phyloP scores from a whole-genome alignment of 768 basidiomycete species.

The Tulasnella sp. region DNA sequence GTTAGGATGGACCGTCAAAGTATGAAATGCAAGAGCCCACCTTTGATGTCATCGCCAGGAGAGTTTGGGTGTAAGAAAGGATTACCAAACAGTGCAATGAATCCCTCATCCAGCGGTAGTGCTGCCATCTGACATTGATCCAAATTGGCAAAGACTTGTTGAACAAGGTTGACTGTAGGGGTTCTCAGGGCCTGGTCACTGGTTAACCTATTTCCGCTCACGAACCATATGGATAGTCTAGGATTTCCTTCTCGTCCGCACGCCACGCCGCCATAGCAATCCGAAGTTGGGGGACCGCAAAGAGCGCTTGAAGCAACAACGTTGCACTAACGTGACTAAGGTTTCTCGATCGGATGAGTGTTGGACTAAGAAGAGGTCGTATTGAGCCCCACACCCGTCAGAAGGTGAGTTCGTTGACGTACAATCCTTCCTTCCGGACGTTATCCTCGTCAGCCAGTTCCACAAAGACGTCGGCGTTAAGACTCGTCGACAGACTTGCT shows the following conservation, averaged over 20 bases:
- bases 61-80: background rate
- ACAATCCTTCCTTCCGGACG: conserved; percentile 58
- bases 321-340: conserved; percentile 55
- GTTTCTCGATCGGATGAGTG: conserved; percentile 59
- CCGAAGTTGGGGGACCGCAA: conserved; percentile 67
- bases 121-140: background rate
- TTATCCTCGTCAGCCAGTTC: conserved; percentile 50
- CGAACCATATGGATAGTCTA: background rate
- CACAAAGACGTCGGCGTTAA: conserved; percentile 50
- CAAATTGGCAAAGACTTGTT: conserved; percentile 15
- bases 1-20: conserved; percentile 36
- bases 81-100: background rate
- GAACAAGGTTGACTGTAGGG: conserved; percentile 10
- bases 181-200: background rate
- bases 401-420: conserved; percentile 30
- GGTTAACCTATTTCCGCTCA: background rate
- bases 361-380: conserved; percentile 48
- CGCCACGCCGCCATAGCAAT: conserved; percentile 24
- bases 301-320: conserved; percentile 60
- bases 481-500: conserved; percentile 53
- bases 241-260: background rate
- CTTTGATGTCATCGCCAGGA: conserved; percentile 13
- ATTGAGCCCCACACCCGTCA: background rate
- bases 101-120: background rate
- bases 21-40: background rate